A percentile compares a stretch with the other conserved stretches of the same genome.
Evolutionary conservation across 2,329 filamentous ascomycete species (phyloP).

Genomic region (Talaromyces islandicus): DNA sequence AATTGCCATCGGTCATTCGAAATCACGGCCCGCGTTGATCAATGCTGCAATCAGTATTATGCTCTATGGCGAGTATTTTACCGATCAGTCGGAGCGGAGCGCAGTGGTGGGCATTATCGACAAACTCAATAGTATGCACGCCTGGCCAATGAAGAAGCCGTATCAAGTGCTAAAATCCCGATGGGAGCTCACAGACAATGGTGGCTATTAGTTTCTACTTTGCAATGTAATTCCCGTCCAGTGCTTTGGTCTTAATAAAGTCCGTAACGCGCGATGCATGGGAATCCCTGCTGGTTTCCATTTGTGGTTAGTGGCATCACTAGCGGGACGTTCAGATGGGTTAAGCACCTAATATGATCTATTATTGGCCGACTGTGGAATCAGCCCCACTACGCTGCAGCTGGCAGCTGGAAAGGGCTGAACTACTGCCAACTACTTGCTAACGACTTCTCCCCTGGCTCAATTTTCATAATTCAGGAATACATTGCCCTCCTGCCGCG

Average conservation of each 20-base stretch:
- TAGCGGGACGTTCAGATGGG: background rate
- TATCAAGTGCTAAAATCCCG: conserved; percentile 11
- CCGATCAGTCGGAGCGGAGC: conserved; percentile 12
- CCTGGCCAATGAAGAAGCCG: conserved; percentile 44
- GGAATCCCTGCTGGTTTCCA: background rate
- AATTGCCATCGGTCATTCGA: background rate
- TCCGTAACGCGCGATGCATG: background rate
- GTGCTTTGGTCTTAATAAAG: background rate
- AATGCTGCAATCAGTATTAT: background rate
- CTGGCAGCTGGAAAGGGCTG: background rate
- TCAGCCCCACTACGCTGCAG: background rate
- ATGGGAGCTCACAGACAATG: conserved; percentile 46
- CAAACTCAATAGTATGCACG: conserved; percentile 13
- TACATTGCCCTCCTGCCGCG: background rate
- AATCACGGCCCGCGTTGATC: background rate
- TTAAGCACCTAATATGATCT: background rate
- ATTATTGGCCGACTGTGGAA: background rate
- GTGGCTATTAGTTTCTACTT: background rate
- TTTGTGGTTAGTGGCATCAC: background rate
- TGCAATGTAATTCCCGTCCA: background rate
- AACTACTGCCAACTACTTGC: background rate
- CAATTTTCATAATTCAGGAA: background rate
- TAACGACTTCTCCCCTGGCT: background rate
- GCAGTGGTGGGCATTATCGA: conserved; percentile 15
- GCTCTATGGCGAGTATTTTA: background rate